Evolutionary conservation across 2,329 filamentous ascomycete species (phyloP).

Genomic region (Monosporascus sp.): DNA sequence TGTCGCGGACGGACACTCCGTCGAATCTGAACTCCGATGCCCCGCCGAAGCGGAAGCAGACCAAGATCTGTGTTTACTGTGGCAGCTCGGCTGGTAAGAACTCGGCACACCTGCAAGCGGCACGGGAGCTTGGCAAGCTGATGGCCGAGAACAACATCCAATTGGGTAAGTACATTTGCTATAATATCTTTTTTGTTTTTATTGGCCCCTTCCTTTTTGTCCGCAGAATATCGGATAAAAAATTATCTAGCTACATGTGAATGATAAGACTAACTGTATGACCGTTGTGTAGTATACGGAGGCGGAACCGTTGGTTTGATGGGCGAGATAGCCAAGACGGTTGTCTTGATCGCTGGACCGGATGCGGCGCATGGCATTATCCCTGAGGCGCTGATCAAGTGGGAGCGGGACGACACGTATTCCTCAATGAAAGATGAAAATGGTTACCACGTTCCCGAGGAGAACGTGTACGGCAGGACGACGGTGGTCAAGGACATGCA

Average conservation of each 20-base stretch:
- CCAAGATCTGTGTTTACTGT: constrained; percentile 92
- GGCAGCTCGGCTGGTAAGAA: constrained; percentile 72
- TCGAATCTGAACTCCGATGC: constrained; percentile 24
- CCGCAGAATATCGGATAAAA: not conserved
- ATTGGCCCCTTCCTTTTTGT: not conserved
- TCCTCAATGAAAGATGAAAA: constrained; percentile 36
- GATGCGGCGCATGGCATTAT: constrained; percentile 88
- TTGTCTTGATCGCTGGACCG: constrained; percentile 78
- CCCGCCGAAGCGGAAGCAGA: constrained; percentile 32
- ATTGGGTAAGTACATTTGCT: constrained; percentile 47
- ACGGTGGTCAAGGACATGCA: constrained; percentile 96
- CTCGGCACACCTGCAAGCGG: constrained; percentile 71
- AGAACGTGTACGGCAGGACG: constrained; percentile 69
- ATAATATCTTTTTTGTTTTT: constrained; percentile 5
- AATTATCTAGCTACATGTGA: not conserved
- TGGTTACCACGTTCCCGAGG: constrained; percentile 57
- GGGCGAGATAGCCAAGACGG: constrained; percentile 85
- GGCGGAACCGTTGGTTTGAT: constrained; percentile 93
- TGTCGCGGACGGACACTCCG: constrained; percentile 27
- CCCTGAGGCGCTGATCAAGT: constrained; percentile 74
- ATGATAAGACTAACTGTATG: not conserved
- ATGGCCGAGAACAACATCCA: constrained; percentile 75
- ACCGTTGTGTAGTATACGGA: constrained; percentile 65
- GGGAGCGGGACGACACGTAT: constrained; percentile 64
- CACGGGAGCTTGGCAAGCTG: constrained; percentile 65